Evolutionary conservation across 768 basidiomycete genomes (phyloP).

Genomic region (Tylopilus plumbeoviolaceoides): DNA sequence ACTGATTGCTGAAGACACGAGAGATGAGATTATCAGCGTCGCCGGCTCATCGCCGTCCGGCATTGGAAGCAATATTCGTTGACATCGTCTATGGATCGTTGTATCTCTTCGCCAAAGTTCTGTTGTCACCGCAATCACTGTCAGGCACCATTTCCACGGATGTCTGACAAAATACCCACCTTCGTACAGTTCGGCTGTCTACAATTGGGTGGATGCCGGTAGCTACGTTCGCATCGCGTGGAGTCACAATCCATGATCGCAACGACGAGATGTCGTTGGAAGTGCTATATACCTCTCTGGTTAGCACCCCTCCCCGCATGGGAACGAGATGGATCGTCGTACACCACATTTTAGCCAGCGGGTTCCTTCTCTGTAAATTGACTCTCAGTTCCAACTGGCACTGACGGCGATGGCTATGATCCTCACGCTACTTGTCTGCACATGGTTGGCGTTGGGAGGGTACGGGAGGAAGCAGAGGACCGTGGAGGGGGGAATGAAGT

Average conservation of each 20-base stretch:
- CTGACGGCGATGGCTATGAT: neutral
- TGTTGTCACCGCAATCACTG: conserved; percentile 24
- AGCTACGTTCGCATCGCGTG: conserved; percentile 57
- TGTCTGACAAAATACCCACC: conserved; percentile 38
- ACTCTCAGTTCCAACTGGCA: neutral
- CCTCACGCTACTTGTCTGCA: conserved; percentile 76
- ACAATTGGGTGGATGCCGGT: conserved; percentile 55
- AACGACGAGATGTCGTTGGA: conserved; percentile 69
- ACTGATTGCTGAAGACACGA: conserved; percentile 2
- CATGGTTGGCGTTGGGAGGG: conserved; percentile 38
- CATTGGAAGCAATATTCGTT: conserved; percentile 71
- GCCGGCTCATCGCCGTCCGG: conserved; percentile 49
- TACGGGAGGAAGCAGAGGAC: neutral
- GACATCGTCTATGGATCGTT: conserved; percentile 64
- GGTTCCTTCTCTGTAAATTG: conserved; percentile 61
- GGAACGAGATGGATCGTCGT: conserved; percentile 19
- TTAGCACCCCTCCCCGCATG: conserved; percentile 7
- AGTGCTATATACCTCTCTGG: conserved; percentile 52
- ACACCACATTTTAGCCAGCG: conserved; percentile 72
- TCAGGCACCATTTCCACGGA: conserved; percentile 11
- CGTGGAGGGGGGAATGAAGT: conserved; percentile 10
- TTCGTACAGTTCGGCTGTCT: conserved; percentile 49
- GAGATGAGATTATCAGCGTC: conserved; percentile 14
- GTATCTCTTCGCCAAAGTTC: conserved; percentile 67
- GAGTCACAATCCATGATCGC: conserved; percentile 77